Conservation (phyloP, 2,329 filamentous ascomycete species). For the Fusarium austroafricanum region DNA sequence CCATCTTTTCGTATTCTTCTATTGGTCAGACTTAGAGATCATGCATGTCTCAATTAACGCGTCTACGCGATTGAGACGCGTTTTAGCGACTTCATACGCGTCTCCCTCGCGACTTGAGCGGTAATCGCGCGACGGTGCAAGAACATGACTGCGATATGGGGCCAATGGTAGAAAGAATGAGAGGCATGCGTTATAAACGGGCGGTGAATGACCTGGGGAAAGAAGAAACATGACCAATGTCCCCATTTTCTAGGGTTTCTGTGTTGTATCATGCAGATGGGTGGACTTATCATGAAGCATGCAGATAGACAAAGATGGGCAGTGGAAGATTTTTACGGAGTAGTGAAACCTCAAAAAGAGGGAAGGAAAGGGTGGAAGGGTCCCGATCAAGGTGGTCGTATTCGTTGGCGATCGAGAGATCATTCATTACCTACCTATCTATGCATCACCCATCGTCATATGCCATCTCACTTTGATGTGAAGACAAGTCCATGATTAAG, state of each 20-base stretch:
- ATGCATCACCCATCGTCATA: slow-evolving; percentile 19
- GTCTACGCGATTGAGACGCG: slow-evolving; percentile 26
- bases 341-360: background rate
- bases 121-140: slow-evolving; percentile 23
- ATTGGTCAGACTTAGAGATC: slow-evolving; percentile 25
- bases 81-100: slow-evolving; percentile 23
- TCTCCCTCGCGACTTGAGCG: slow-evolving; percentile 25
- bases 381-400: background rate
- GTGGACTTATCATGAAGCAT: slow-evolving; percentile 1
- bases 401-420: slow-evolving; percentile 4
- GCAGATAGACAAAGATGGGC: background rate
- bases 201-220: slow-evolving; percentile 16
- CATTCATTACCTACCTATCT: background rate
- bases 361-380: background rate
- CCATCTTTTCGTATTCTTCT: slow-evolving; percentile 8
- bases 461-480: background rate
- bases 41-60: slow-evolving; percentile 36
- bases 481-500: background rate
- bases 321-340: background rate
- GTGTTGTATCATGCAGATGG: background rate
- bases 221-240: background rate
- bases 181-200: slow-evolving; percentile 16
- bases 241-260: background rate
- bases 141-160: slow-evolving; percentile 11
- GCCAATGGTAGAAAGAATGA: slow-evolving; percentile 22